phyloP scores from a whole-genome alignment of 306 rosid species.

The Vigna hirtella region DNA sequence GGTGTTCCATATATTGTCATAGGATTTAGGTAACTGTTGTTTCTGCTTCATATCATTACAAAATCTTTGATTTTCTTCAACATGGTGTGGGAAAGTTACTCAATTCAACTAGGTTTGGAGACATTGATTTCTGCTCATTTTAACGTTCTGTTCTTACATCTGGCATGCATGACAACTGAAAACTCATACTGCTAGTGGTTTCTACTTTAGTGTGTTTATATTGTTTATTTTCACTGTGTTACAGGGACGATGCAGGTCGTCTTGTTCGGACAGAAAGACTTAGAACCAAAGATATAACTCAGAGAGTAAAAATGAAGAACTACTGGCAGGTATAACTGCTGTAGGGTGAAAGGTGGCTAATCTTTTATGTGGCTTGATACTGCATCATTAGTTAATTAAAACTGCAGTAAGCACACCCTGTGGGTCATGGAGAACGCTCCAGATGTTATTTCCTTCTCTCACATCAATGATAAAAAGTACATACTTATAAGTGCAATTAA shows the following conservation, averaged over 20 bases:
- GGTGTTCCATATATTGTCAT: slow-evolving; percentile 91
- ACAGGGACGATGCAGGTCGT: slow-evolving; percentile 88
- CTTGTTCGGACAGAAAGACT: slow-evolving; percentile 94
- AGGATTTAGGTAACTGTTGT: slow-evolving; percentile 80
- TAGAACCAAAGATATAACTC: slow-evolving; percentile 91
- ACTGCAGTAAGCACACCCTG: not conserved
- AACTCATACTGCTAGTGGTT: slow-evolving; percentile 14
- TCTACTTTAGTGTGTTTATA: slow-evolving; percentile 14
- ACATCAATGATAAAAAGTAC: not conserved
- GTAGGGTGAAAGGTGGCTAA: slow-evolving; percentile 3
- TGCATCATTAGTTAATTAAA: slow-evolving; percentile 17
- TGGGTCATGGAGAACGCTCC: not conserved
- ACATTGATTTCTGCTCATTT: slow-evolving; percentile 33
- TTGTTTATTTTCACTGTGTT: slow-evolving; percentile 27
- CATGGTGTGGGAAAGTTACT: slow-evolving; percentile 20
- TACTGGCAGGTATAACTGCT: slow-evolving; percentile 86
- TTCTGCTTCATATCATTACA: slow-evolving; percentile 13
- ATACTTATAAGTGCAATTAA: slow-evolving; percentile 11
- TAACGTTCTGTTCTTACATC: not conserved
- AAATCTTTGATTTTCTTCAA: slow-evolving; percentile 26
- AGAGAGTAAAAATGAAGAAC: slow-evolving; percentile 91
- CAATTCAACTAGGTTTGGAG: slow-evolving; percentile 12
- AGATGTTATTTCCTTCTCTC: slow-evolving; percentile 2
- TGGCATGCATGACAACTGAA: slow-evolving; percentile 10
- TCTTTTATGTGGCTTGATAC: not conserved